Conservation (phyloP, 768 basidiomycete genomes). For the Agaricus blazei region DNA sequence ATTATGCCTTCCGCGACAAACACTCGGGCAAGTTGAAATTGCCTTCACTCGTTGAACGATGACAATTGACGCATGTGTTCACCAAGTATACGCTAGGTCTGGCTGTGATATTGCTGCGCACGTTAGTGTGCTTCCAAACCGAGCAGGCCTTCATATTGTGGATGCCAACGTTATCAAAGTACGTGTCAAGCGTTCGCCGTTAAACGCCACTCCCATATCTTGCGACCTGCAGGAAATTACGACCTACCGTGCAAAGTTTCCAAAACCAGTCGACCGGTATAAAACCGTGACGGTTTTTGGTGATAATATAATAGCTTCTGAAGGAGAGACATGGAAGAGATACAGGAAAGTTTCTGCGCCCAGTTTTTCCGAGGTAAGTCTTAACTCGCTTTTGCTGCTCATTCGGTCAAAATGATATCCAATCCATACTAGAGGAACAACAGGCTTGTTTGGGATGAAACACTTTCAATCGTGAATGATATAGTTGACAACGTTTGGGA, state of each 20-base stretch:
- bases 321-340: conserved; percentile 64
- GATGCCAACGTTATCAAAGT: conserved; percentile 39
- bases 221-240: conserved; percentile 41
- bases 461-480: conserved; percentile 34
- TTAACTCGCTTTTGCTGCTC: neutral
- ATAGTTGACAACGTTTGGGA: conserved; percentile 46
- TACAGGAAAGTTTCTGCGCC: conserved; percentile 59
- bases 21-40: neutral
- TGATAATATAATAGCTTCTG: conserved; percentile 55
- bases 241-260: conserved; percentile 43
- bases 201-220: neutral
- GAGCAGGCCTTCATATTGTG: conserved; percentile 26
- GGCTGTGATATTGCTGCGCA: conserved; percentile 7
- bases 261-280: conserved; percentile 51
- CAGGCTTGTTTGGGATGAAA: conserved; percentile 44
- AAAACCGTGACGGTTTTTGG: conserved; percentile 45
- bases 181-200: neutral
- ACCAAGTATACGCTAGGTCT: conserved; percentile 1
- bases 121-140: conserved; percentile 12
- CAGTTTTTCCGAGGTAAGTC: conserved; percentile 54
- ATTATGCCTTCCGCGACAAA: conserved; percentile 2
- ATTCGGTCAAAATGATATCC: neutral
- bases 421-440: conserved; percentile 32
- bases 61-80: neutral
- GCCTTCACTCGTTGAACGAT: neutral